These are phyloP conservation scores for Phanerochaete sordida DNA, from an alignment of 768 basidiomycete species.

Conservation along the genomic window DNA sequence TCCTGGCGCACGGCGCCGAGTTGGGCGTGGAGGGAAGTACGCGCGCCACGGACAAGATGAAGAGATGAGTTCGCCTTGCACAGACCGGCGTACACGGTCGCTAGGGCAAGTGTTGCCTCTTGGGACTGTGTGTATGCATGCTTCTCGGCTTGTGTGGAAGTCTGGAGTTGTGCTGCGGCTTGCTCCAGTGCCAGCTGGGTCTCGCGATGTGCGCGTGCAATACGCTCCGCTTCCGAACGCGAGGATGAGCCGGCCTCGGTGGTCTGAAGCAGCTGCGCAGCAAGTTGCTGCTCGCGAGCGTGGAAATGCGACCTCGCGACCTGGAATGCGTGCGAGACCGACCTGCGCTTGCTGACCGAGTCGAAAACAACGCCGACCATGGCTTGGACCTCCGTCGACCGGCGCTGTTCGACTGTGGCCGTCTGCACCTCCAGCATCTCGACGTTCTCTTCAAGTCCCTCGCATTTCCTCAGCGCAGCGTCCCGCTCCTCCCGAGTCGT, in stretches of 20 bases:
- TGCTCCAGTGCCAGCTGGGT: background rate
- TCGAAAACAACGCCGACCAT: slow-evolving; percentile 22
- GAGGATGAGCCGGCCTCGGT: slow-evolving; percentile 7
- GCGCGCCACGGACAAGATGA: background rate
- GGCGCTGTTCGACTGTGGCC: slow-evolving; percentile 18
- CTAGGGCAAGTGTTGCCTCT: slow-evolving; percentile 11
- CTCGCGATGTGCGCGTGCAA: background rate
- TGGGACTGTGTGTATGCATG: slow-evolving; percentile 1
- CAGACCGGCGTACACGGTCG: slow-evolving; percentile 5
- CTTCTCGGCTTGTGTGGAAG: background rate
- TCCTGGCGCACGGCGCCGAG: slow-evolving; percentile 14
- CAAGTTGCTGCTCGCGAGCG: background rate
- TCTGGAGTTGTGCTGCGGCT: background rate
- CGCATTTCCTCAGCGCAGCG: slow-evolving; percentile 50
- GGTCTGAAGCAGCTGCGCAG: slow-evolving; percentile 11
- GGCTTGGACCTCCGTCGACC: slow-evolving; percentile 22
- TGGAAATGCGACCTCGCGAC: background rate
- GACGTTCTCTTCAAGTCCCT: slow-evolving; percentile 59
- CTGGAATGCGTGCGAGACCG: background rate
- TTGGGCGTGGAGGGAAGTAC: slow-evolving; percentile 6
- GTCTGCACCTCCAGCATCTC: slow-evolving; percentile 39
- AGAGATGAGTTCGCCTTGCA: slow-evolving; percentile 1
- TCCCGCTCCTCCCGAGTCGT: slow-evolving; percentile 74
- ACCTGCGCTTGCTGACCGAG: slow-evolving; percentile 7
- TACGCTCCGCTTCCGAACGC: background rate